These are phyloP conservation scores for Phytophthora podocarpi DNA, from an alignment of 352 stramenopile genomes.

Conservation along the genomic window DNA sequence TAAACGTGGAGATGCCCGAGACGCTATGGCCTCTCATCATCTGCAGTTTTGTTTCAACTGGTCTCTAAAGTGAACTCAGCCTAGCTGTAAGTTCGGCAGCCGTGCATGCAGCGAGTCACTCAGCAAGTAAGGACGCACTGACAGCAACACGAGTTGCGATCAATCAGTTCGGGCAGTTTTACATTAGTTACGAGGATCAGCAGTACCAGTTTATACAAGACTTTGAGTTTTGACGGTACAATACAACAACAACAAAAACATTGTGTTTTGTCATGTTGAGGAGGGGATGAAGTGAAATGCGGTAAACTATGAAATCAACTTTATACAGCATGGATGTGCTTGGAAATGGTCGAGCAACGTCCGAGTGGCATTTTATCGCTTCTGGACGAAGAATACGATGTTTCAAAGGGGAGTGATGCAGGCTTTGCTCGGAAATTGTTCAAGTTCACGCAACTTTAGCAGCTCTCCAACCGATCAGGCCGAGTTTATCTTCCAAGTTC, in stretches of 20 bases:
- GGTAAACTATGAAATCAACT: slow-evolving; percentile 79
- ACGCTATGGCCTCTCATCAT: slow-evolving; percentile 79
- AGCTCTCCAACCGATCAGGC: slow-evolving; percentile 72
- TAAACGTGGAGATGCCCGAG: slow-evolving; percentile 72
- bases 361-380: slow-evolving; percentile 78
- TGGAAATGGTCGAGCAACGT: slow-evolving; percentile 87
- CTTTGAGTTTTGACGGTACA: slow-evolving; percentile 74
- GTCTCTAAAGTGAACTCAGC: slow-evolving; percentile 79
- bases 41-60: slow-evolving; percentile 85
- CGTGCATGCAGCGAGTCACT: slow-evolving; percentile 6
- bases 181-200: slow-evolving; percentile 85
- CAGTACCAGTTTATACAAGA: slow-evolving; percentile 88
- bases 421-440: slow-evolving; percentile 78
- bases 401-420: slow-evolving; percentile 78
- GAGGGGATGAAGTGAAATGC: slow-evolving; percentile 75
- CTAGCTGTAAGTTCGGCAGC: slow-evolving; percentile 29
- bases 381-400: slow-evolving; percentile 86
- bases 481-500: slow-evolving; percentile 74
- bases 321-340: too few relatives aligned
- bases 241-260: slow-evolving; percentile 72
- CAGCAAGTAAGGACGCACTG: slow-evolving; percentile 24
- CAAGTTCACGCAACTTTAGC: slow-evolving; percentile 63
- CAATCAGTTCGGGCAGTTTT: slow-evolving; percentile 86
- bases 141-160: slow-evolving; percentile 51
- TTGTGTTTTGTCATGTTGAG: too few relatives aligned